These are phyloP conservation scores for Sonneratia caseolaris DNA, from an alignment of 345 rosid genomes.

Conservation along the genomic window DNA sequence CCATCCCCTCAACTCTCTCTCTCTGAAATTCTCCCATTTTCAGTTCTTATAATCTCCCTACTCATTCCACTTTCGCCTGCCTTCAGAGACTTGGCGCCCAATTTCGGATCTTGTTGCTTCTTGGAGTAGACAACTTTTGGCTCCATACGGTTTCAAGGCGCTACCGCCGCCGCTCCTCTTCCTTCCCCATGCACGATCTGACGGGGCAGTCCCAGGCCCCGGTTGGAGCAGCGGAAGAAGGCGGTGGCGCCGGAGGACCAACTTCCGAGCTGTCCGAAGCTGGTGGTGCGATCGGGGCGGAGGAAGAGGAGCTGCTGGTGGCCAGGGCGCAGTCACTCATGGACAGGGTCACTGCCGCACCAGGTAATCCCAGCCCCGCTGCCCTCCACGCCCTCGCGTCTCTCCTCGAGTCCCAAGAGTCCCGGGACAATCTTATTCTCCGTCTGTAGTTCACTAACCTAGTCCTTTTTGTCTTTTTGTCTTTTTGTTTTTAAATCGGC, in stretches of 20 bases:
- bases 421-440: slow-evolving; percentile 28
- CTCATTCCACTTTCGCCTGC: neutral
- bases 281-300: slow-evolving; percentile 7
- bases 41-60: neutral
- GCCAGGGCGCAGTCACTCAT: slow-evolving; percentile 66
- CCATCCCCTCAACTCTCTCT: neutral
- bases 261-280: neutral
- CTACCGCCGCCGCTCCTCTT: neutral
- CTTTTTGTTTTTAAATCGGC: neutral
- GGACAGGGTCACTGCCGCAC: slow-evolving; percentile 60
- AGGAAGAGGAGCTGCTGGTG: slow-evolving; percentile 52
- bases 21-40: neutral
- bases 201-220: neutral
- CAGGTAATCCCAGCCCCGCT: slow-evolving; percentile 67
- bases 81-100: neutral
- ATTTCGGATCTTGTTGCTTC: neutral
- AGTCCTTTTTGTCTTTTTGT: neutral
- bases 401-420: slow-evolving; percentile 77
- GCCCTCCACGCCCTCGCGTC: slow-evolving; percentile 73
- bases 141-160: neutral
- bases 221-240: neutral
- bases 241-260: neutral
- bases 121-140: neutral
- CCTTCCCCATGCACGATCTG: neutral
- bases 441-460: neutral